Conservation (phyloP, 2,329 filamentous ascomycete species). For the Zymoseptoria ardabiliae region DNA sequence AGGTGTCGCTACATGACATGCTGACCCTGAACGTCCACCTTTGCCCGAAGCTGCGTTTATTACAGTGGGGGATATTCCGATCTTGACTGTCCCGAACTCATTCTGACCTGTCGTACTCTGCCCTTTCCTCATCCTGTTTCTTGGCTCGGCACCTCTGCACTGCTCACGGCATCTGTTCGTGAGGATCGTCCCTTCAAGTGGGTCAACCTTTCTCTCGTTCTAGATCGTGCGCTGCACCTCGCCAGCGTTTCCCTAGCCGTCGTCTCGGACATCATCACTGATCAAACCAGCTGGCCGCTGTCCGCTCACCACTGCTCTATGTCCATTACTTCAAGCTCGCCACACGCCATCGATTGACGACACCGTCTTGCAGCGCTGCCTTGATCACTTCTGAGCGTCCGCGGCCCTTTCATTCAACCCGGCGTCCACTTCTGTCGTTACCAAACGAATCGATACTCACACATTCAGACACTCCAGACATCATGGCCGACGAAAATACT, state of each 20-base stretch:
- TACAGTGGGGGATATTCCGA: not conserved
- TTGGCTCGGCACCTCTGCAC: not conserved
- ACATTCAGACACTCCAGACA: not conserved
- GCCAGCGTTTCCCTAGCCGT: not conserved
- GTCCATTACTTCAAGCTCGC: not conserved
- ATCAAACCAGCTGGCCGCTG: not conserved
- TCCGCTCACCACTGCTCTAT: not conserved
- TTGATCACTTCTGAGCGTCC: not conserved
- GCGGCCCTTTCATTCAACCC: not conserved
- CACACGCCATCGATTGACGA: not conserved
- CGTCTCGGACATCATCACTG: not conserved
- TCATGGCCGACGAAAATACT: not conserved
- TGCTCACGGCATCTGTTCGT: not conserved
- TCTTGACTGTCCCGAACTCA: not conserved
- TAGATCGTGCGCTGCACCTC: not conserved
- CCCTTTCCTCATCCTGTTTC: not conserved
- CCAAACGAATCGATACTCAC: not conserved
- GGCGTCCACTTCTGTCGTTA: not conserved
- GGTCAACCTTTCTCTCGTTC: not conserved
- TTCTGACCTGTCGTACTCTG: not conserved
- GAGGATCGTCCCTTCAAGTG: not conserved
- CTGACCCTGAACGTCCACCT: not conserved
- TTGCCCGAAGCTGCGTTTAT: not conserved
- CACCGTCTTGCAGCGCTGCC: not conserved
- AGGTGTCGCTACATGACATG: not conserved